Conservation (phyloP, 805 yeast species). For the Lipomyces spencermartinsiae region DNA sequence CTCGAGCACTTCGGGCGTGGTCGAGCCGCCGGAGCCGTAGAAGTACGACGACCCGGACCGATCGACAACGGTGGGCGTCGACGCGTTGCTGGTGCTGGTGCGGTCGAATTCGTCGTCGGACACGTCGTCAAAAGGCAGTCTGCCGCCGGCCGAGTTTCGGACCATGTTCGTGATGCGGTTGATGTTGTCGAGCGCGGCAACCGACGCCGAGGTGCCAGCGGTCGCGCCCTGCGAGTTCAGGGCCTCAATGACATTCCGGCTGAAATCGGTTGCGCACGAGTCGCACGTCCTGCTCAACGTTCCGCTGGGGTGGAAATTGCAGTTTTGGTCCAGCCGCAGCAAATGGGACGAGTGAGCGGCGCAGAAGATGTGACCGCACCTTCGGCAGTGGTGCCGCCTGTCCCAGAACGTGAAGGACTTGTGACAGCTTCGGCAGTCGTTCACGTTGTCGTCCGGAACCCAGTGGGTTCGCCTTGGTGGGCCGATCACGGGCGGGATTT, state of each 20-base stretch:
- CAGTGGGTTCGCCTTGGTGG: slow-evolving; percentile 49
- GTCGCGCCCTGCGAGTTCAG: slow-evolving; percentile 27
- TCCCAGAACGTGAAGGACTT: slow-evolving; percentile 76
- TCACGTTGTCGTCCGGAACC: slow-evolving; percentile 69
- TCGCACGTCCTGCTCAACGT: slow-evolving; percentile 73
- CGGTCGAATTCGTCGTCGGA: slow-evolving; percentile 26
- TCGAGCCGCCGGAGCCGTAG: slow-evolving; percentile 13
- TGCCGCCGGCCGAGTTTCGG: slow-evolving; percentile 23
- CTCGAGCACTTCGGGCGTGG: slow-evolving; percentile 19
- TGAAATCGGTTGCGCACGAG: slow-evolving; percentile 62
- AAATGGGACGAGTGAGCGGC: slow-evolving; percentile 66
- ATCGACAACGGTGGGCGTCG: slow-evolving; percentile 3
- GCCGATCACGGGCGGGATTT: slow-evolving; percentile 37
- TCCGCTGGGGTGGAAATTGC: slow-evolving; percentile 67
- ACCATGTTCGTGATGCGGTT: slow-evolving; percentile 36
- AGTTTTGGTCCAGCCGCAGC: slow-evolving; percentile 58
- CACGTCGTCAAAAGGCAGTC: slow-evolving; percentile 8
- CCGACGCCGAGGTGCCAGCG: slow-evolving; percentile 1
- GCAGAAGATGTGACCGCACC: slow-evolving; percentile 83
- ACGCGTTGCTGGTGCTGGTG: slow-evolving; percentile 6
- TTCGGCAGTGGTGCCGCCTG: slow-evolving; percentile 82
- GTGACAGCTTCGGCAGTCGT: slow-evolving; percentile 71
- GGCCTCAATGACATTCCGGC: slow-evolving; percentile 32
- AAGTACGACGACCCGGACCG: neutral
- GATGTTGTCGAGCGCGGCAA: slow-evolving; percentile 23